Base-by-base conservation (phyloP, 441 rosid genomes). In the Manihot esculenta region DNA sequence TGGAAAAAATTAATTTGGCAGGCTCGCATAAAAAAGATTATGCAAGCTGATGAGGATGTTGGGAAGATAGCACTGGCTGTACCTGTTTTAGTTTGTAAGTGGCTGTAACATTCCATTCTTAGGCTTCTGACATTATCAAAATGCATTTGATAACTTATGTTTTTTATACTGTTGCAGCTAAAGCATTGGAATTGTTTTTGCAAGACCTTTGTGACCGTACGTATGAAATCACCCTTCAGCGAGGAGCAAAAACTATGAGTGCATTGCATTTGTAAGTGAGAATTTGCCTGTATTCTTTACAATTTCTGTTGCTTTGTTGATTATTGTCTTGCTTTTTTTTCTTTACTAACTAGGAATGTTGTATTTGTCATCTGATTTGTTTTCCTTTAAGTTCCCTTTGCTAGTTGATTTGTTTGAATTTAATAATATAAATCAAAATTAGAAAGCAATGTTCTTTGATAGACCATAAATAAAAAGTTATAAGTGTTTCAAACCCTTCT, bases 31-130 rank as follows among this genome's bases (percentile, higher is more conserved):
- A 94, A 94, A 63, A 94, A 94, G 77, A 94, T 94, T 74, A 94
- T 94, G 98, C 98, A 94, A 87, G 95, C 97, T 64, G 98, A 94
- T 70, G 98, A 94, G 77, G 98, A 94, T 82, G 96, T 94, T 62
- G 98, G 98, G 81, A 94, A 94, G 83, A 94, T 94, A 69, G 98
- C 98, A 10, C 74, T 88, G 72, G 96, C 98, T 2, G 99, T 94
- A 57, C 99, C 97, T 76, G 97, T 94, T 80, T 82, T 94, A 80
- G 99, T 94, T 74, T 94, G 98, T 94, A 75, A 88, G 98, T 88
- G 30, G 33, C 62, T 41, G 45, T 58, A 27, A 35, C 59, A 63
- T 30, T 73, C 1, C 20, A 30, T 71, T 64, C 35, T 71, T 33
- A 24, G 33, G 55, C 21, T 41, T 58, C 68, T 53, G 11, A 50